Evolutionary conservation across 2,329 filamentous ascomycete genomes (phyloP).

Genomic region (Ophiostoma sp.): DNA sequence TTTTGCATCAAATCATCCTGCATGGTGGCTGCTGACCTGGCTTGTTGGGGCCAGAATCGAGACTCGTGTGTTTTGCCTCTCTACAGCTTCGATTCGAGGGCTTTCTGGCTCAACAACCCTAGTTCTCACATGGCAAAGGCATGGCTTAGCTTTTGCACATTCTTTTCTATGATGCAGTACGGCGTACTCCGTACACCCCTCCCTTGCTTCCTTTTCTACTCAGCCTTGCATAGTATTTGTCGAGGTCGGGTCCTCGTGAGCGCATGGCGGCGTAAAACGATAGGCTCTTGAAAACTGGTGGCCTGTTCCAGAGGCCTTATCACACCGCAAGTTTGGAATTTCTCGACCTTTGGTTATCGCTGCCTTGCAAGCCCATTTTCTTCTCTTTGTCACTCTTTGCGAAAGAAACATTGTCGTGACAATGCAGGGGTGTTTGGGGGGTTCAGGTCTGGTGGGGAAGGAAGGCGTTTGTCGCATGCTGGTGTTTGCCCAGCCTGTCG

Average conservation of each 20-base stretch:
- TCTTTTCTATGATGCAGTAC: not conserved
- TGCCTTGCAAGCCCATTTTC: not conserved
- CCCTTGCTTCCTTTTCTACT: not conserved
- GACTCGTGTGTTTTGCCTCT: not conserved
- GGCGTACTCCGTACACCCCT: not conserved
- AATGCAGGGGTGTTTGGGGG: not conserved
- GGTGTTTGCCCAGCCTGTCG: not conserved
- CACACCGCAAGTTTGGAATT: slow-evolving; percentile 7
- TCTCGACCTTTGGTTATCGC: not conserved
- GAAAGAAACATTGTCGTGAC: not conserved
- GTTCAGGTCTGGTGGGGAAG: not conserved
- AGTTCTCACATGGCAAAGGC: not conserved
- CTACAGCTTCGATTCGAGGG: too few species aligned
- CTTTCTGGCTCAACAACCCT: not conserved
- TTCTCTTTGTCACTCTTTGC: not conserved
- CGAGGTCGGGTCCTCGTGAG: not conserved
- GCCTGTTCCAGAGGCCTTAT: not conserved
- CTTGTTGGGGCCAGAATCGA: not conserved
- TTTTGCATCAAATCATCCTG: not conserved
- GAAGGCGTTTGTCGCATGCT: not conserved
- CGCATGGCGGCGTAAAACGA: not conserved
- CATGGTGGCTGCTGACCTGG: not conserved
- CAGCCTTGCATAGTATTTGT: not conserved
- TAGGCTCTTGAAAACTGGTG: not conserved
- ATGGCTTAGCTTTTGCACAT: not conserved